Evolutionary conservation across 345 rosid species (phyloP), one percentile per base, ranked within the genome.

Genomic region (Carallia pectinifolia): DNA sequence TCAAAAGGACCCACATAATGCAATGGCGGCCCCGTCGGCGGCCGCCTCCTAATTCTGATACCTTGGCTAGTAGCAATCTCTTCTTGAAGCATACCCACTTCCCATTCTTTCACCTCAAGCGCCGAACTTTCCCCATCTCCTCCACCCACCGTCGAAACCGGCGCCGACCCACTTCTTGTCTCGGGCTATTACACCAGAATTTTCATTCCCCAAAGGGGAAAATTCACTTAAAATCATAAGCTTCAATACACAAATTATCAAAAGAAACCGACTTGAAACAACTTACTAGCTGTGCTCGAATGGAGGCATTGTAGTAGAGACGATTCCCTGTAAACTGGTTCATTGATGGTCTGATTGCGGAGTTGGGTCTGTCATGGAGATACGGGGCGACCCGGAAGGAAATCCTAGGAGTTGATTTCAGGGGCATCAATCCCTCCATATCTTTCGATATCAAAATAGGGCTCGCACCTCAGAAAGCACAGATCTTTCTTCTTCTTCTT

Each of bases 1-100:
- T 91, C 90, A 56, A 94, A 90, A 39, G 97, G 96, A 52, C 99
- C 97, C 37, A 88, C 93, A 31, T 92, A 90, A 75, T 92, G 96
- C 82, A 79, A 64, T 9, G 99, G 97, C 48, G 90, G 97, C 5
- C 96, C 93, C 4, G 87, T 80, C 2, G 87, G 86, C 0, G 96
- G 95, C 76, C 89, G 68, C 64, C 97, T 75, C 75, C 96, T 79
- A 50, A 95, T 90, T 67, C 76, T 81, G 19, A 95, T 89, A 19
- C 99, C 97, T 54, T 95, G 97, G 68, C 81, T 80, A 1, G 81
- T 88, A 65, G 89, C 92, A 29, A 95, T 83, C 77, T 92, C 97
- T 30, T 89, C 70, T 44, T 82, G 91, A 30, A 86, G 79, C 88
- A 88, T 88, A 63, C 72, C 79, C 65, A 85, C 86, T 74, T 88